Evolutionary conservation across 495 filamentous ascomycete species (phyloP).

Genomic region (Aspergillus coremiiformis): DNA sequence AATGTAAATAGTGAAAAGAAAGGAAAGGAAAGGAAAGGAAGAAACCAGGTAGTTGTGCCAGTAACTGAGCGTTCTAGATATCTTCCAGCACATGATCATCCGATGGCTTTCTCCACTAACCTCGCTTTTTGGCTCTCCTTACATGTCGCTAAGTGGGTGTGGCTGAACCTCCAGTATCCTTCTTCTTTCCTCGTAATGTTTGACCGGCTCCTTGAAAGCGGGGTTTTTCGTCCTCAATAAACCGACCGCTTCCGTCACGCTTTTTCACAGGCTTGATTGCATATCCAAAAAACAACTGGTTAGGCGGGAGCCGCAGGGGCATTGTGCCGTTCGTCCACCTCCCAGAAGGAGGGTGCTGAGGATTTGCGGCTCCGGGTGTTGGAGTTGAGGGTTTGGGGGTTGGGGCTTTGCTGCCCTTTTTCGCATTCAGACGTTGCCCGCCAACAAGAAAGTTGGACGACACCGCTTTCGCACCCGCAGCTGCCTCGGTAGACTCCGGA

Average conservation of each 20-base stretch:
- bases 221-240: constrained; percentile 54
- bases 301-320: constrained; percentile 75
- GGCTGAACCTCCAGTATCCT: constrained; percentile 33
- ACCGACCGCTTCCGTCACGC: constrained; percentile 60
- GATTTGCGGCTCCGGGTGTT: constrained; percentile 57
- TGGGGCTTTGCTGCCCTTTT: constrained; percentile 70
- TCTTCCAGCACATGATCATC: background rate
- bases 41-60: background rate
- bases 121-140: constrained; percentile 4
- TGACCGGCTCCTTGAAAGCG: constrained; percentile 85
- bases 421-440: constrained; percentile 71
- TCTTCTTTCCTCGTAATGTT: constrained; percentile 64
- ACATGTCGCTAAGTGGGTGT: constrained; percentile 31
- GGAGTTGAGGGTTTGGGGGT: constrained; percentile 80
- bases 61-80: background rate
- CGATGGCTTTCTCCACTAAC: background rate
- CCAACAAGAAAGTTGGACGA: constrained; percentile 70
- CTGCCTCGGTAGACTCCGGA: constrained; percentile 59
- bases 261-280: constrained; percentile 81
- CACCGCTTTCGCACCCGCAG: constrained; percentile 52
- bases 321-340: constrained; percentile 70
- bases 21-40: too few relatives aligned
- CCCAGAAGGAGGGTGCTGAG: constrained; percentile 35
- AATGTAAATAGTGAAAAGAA: background rate
- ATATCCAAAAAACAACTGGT: constrained; percentile 95